Conservation (phyloP, 169 alveolate genomes). For the Neospora caninum region DNA sequence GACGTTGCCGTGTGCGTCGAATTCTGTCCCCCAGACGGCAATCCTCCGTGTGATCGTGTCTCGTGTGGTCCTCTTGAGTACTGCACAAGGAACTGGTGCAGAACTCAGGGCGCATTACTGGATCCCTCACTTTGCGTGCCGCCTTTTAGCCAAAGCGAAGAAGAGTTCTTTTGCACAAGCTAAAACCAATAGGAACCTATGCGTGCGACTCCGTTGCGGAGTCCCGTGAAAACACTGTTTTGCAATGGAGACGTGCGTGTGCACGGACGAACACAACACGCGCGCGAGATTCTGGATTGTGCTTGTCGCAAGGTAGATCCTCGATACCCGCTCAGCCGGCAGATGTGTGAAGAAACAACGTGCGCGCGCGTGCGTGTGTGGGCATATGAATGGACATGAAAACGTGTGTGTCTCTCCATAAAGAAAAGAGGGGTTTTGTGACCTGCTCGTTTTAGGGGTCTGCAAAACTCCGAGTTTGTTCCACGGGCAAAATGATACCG, state of each 20-base stretch:
- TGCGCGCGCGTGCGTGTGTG: neutral
- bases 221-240: no score
- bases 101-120: slow-evolving; percentile 9
- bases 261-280: no score
- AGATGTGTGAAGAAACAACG: neutral
- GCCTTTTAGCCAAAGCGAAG: neutral
- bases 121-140: slow-evolving; percentile 16
- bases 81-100: neutral
- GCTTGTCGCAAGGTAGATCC: neutral
- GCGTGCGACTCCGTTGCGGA: neutral
- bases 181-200: neutral
- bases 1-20: neutral
- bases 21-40: neutral
- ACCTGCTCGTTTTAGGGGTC: no score
- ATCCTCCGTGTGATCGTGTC: neutral
- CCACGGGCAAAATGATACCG: no score
- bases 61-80: neutral
- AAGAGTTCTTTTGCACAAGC: neutral
- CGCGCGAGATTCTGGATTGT: no score
- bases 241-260: no score
- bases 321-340: neutral
- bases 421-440: no score
- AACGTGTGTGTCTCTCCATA: neutral
- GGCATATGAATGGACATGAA: no score
- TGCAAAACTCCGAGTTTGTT: no score